Evolutionary conservation across 768 basidiomycete genomes (phyloP).

Genomic region (Lentinula aciculospora): DNA sequence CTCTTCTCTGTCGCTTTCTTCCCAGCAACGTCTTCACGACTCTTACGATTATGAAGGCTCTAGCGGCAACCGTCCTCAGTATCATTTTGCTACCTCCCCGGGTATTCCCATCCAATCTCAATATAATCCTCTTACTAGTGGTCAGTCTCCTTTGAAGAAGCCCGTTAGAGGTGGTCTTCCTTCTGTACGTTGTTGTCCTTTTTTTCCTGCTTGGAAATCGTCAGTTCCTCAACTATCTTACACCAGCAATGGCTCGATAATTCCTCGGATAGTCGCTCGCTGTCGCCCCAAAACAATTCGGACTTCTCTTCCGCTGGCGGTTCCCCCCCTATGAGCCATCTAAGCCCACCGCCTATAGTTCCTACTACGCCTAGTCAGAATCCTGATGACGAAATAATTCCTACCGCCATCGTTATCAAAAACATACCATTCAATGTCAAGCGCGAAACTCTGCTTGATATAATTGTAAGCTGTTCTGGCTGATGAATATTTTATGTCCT

Average conservation of each 20-base stretch:
- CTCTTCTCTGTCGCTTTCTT: slow-evolving; percentile 67
- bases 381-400: slow-evolving; percentile 89
- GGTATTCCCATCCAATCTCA: slow-evolving; percentile 49
- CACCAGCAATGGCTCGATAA: slow-evolving; percentile 84
- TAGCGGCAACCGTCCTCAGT: slow-evolving; percentile 49
- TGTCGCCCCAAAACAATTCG: slow-evolving; percentile 83
- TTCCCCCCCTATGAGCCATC: slow-evolving; percentile 60
- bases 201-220: slow-evolving; percentile 13
- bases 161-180: slow-evolving; percentile 66
- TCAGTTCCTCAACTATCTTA: slow-evolving; percentile 12
- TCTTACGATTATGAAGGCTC: slow-evolving; percentile 77
- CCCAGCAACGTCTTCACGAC: slow-evolving; percentile 74
- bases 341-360: slow-evolving; percentile 38
- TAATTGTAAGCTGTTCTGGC: slow-evolving; percentile 66
- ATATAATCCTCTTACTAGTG: slow-evolving; percentile 52
- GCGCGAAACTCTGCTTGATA: slow-evolving; percentile 91
- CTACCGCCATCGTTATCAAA: slow-evolving; percentile 99
- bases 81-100: slow-evolving; percentile 65
- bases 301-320: slow-evolving; percentile 87
- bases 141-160: slow-evolving; percentile 66
- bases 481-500: slow-evolving; percentile 8
- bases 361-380: slow-evolving; percentile 47
- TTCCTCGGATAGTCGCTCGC: slow-evolving; percentile 67
- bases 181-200: slow-evolving; percentile 43
- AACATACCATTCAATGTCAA: slow-evolving; percentile 99